Evolutionary conservation across 352 stramenopile genomes (phyloP), one percentile per base, ranked within the genome.

Genomic region (Phytophthora idaei): DNA sequence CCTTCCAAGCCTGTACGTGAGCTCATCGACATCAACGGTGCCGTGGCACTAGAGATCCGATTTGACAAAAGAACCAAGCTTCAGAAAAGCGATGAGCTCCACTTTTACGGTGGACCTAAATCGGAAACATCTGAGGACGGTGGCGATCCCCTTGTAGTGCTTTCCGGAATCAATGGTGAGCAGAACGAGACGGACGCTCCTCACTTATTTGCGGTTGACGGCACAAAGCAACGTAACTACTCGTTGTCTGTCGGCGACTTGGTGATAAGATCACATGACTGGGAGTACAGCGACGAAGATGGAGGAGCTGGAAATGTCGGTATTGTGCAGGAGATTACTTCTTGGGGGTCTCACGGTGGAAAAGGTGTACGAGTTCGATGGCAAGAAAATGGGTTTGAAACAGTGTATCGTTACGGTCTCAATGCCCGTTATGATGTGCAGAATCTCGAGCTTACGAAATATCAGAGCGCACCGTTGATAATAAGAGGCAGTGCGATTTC

Each of bases 251-350:
- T 77, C 27, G 79, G 76, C 1, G 81, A 94, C 36, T 46, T 65
- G 10, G 84, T 94, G 2, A 67, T 90, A 48, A 76, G 85, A 4
- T 86, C 85, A 14, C 67, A 62, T 28, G 84, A 93, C 44, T 94
- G 87, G 87, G 70, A 80, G 47, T 93, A 92, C 55, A 84, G 63
- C 3, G 66, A 92, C 31, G 87, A 94, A 78, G 87, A 93, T 52
- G 87, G 87, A 32, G 81, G 80, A 6, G 27, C 69, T 21, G 87
- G 87, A n/a, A 79, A 70, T 44, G 29, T 90, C 8, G 87, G 87
- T 21, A 61, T 77, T 34, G 76, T 92, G 2, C 51, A 85, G 58
- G 80, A 86, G 14, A 59, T 90, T 15, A 85, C 82, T 37, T 15
- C 71, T 1, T 94, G 86, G 86, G 62, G 65, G 2, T 55, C 56